phyloP scores from a whole-genome alignment of 2,329 filamentous ascomycete genomes.

The Chalara sp. region DNA sequence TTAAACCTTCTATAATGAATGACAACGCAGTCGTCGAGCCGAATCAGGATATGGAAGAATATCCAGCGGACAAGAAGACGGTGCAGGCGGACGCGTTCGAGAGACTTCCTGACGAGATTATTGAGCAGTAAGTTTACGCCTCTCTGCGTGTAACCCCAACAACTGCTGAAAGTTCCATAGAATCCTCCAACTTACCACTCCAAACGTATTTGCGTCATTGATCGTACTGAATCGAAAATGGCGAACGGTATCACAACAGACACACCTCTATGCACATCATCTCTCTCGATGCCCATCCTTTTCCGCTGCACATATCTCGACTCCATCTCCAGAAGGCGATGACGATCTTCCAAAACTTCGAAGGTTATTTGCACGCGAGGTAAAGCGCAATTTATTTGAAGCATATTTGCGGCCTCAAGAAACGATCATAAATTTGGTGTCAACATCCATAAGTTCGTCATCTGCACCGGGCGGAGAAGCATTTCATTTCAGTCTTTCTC shows the following conservation, averaged over 20 bases:
- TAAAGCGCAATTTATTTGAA: conserved; percentile 72
- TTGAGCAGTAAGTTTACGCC: conserved; percentile 52
- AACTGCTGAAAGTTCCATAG: conserved; percentile 31
- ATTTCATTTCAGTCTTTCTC: conserved; percentile 76
- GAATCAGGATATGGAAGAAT: conserved; percentile 9
- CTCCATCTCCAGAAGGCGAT: conserved; percentile 33
- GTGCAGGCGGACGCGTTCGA: conserved; percentile 34
- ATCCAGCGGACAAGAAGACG: conserved; percentile 1
- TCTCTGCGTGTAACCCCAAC: conserved; percentile 4
- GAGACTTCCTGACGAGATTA: conserved; percentile 60
- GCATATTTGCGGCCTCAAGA: conserved; percentile 63
- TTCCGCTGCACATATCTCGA: conserved; percentile 38
- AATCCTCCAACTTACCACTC: conserved; percentile 52
- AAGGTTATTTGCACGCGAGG: conserved; percentile 59
- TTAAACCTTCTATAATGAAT: neutral
- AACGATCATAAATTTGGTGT: conserved; percentile 73
- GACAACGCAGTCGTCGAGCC: neutral
- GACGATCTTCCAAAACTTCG: conserved; percentile 52
- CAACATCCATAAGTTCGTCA: conserved; percentile 76
- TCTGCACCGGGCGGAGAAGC: conserved; percentile 76
- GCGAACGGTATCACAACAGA: conserved; percentile 55
- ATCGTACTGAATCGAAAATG: conserved; percentile 59
- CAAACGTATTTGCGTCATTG: conserved; percentile 61
- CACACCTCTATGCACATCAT: conserved; percentile 56
- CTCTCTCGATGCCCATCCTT: conserved; percentile 55